Evolutionary conservation across 768 basidiomycete species (phyloP), one percentile per base, ranked within the genome.

Genomic region (Fomitopsis pulvina): DNA sequence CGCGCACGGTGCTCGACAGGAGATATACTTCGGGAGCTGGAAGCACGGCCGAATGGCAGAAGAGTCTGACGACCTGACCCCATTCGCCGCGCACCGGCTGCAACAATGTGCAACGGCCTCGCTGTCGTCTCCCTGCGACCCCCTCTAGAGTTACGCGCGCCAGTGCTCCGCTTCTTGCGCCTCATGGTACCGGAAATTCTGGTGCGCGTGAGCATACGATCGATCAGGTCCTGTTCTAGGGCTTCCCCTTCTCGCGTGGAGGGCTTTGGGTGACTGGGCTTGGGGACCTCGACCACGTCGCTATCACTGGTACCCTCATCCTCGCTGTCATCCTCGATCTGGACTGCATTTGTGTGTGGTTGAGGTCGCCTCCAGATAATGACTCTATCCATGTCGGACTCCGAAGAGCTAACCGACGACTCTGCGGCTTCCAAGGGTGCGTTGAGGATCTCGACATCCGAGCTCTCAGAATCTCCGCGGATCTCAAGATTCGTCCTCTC

Each of bases 381-480:
- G 37, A 52, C 48, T 12, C 30, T 25, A 11, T 49, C 47, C 14
- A 34, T 42, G 4, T 45, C 43, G 1, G 49, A 46, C 18, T 30
- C 26, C 2, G 41, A 42, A 2, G 40, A 38, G 24, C n/a, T 26
- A 28, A 26, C n/a, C 3, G 38, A 26, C 41, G 48, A 40, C 18
- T 25, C n/a, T n/a, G n/a, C 22, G 28, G 30, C 28, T 4, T 41
- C 21, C 5, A 34, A 37, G 14, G 21, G 8, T n/a, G 14, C 27
- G 10, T 44, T 40, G 6, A 30, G 32, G 11, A 47, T 39, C 25
- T 55, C 51, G 26, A 46, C 60, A 28, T 77, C 75, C 21, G 76
- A 76, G 63, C 81, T 84, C 59, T 86, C 83, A 1, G 80, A 63
- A 54, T 86, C 85, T 6, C 83, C 85, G 53, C 67, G 76, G 46